Evolutionary conservation across 306 rosid genomes (phyloP), one percentile per base, ranked within the genome.

Genomic region (Alnus glutinosa): DNA sequence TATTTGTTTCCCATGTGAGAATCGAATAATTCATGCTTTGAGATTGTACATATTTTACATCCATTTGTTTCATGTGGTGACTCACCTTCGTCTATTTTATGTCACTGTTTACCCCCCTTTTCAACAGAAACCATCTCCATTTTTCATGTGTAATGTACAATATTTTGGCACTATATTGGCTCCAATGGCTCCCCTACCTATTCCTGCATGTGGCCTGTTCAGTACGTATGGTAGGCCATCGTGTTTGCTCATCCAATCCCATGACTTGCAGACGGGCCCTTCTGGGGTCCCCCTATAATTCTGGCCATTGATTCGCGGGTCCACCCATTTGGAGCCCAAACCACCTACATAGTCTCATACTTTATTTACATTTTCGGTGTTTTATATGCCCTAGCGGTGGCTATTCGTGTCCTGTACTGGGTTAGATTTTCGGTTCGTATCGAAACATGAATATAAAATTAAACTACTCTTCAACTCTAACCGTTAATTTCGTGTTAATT

Each of bases 1-100:
- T 77, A 68, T 88, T 89, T 87, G 87, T 83, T 87, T 80, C 78
- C 92, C 93, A 89, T 89, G 94, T 93, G 95, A 55, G 83, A 80
- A 83, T 83, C 88, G 70, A 81, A 74, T 81, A 85, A 59, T 82
- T 15, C 61, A 49, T 50, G 77, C 61, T 73, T 73, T 75, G 58
- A 48, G 78, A 61, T 37, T 44, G 70, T 23, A 23, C 28, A 23
- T 36, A 32, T 34, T n/a, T 42, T 73, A 63, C 11, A 23, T 16
- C 30, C 28, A 55, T 58, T 46, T n/a, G 34, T 44, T 81, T 44
- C 67, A 19, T 52, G 42, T 71, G 8, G 10, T 71, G 9, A 50
- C 83, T 75, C 42, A 50, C 82, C 81, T 79, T 83, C 69, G 50
- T 42, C 50, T 75, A 77, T 80, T 77, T 71, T 0, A 50, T 75